Conservation (phyloP, 495 filamentous ascomycete species). For the Tuber melanosporum region DNA sequence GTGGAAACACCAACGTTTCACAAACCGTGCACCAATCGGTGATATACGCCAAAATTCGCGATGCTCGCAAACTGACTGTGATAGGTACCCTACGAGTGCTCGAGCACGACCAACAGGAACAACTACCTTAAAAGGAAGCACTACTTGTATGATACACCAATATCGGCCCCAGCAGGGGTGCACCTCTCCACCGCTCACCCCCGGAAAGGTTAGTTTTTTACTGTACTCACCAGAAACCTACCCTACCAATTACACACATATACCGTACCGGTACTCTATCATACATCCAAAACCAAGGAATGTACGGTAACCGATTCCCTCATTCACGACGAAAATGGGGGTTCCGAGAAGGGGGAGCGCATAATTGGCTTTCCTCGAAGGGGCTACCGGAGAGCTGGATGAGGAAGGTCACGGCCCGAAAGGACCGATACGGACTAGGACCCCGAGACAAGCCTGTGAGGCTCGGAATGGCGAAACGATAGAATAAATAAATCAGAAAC, state of each 20-base stretch:
- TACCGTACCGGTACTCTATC: neutral
- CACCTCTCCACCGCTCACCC: neutral
- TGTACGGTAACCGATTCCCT: neutral
- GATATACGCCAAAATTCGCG: constrained; percentile 3
- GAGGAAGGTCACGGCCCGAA: neutral
- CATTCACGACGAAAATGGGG: neutral
- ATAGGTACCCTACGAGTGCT: neutral
- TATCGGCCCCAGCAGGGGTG: neutral
- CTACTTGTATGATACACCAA: neutral
- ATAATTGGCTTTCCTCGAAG: neutral
- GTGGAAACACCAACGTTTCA: neutral
- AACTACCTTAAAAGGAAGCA: neutral
- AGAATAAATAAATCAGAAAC: neutral
- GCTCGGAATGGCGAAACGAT: neutral
- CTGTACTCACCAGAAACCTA: neutral
- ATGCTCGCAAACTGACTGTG: neutral
- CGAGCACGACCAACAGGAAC: neutral
- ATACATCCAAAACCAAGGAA: neutral
- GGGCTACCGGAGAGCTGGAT: neutral
- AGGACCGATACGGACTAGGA: neutral
- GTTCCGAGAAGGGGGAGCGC: neutral
- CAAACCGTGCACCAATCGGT: neutral
- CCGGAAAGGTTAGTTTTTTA: neutral
- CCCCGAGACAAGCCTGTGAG: neutral
- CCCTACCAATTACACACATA: neutral